Conservation (phyloP, 352 stramenopile genomes). For the Phytophthora cactorum region DNA sequence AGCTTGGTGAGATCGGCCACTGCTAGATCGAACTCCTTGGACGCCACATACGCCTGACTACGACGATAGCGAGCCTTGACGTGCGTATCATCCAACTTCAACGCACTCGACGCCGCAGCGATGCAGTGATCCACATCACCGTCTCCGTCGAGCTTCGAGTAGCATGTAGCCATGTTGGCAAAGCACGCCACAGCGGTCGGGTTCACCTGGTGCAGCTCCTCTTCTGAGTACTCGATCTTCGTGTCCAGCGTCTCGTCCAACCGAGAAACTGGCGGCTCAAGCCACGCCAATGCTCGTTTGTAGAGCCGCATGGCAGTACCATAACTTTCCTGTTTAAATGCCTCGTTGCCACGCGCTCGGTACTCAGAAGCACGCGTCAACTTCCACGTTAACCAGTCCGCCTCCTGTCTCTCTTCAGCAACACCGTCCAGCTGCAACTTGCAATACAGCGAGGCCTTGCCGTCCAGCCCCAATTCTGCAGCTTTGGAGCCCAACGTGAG, state of each 20-base stretch:
- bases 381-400: slow-evolving; percentile 66
- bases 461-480: slow-evolving; percentile 25
- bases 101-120: slow-evolving; percentile 49
- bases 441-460: slow-evolving; percentile 30
- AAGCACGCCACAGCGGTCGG: slow-evolving; percentile 55
- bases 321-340: slow-evolving; percentile 52
- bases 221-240: slow-evolving; percentile 43
- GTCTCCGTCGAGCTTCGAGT: slow-evolving; percentile 49
- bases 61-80: slow-evolving; percentile 72
- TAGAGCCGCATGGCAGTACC: slow-evolving; percentile 47
- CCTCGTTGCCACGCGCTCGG: slow-evolving; percentile 57
- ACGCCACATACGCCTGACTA: slow-evolving; percentile 61
- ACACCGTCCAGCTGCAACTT: slow-evolving; percentile 34
- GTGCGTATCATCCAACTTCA: slow-evolving; percentile 51
- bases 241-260: slow-evolving; percentile 22
- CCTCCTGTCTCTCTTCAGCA: neutral
- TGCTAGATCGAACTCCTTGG: slow-evolving; percentile 65
- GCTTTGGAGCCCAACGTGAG: slow-evolving; percentile 31
- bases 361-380: slow-evolving; percentile 49
- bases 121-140: slow-evolving; percentile 49
- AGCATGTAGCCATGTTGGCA: slow-evolving; percentile 67
- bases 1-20: slow-evolving; percentile 56
- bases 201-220: slow-evolving; percentile 44
- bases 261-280: slow-evolving; percentile 45
- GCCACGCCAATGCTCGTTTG: slow-evolving; percentile 58